Conservation (phyloP, 176 grass and related monocot genomes). For the Rhynchospora tenuis region DNA sequence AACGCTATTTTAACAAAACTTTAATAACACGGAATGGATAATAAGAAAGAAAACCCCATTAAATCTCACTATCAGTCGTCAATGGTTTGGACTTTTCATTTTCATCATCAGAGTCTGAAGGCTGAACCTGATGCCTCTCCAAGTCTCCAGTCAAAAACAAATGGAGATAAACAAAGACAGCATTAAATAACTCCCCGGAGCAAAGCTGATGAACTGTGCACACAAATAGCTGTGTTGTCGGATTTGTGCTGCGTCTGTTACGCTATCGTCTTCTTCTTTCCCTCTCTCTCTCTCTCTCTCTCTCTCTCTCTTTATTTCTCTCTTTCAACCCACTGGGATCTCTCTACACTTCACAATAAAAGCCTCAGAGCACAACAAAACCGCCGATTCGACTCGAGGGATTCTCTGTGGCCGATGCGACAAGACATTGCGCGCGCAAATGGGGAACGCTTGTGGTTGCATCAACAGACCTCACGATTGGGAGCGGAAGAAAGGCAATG, state of each 20-base stretch:
- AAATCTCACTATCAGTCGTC: neutral
- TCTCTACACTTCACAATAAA: neutral
- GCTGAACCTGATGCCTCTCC: neutral
- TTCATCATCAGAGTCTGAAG: no score
- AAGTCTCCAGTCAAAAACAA: neutral
- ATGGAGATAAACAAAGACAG: neutral
- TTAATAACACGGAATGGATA: neutral
- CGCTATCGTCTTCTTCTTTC: neutral
- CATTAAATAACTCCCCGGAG: neutral
- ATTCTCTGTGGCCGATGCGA: conserved; percentile 34
- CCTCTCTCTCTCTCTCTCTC: neutral
- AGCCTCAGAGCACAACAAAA: neutral
- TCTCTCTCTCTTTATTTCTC: neutral
- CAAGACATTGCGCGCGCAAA: conserved; percentile 53
- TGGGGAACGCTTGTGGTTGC: conserved; percentile 20
- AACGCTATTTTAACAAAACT: neutral
- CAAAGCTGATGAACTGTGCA: neutral
- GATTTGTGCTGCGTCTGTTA: neutral
- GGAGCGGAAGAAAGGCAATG: neutral
- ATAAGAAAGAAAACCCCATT: neutral
- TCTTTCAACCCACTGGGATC: neutral
- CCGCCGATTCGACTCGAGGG: neutral
- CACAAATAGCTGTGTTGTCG: conserved; percentile 13
- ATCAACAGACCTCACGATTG: neutral
- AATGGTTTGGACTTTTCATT: neutral